Base-by-base conservation (phyloP, 345 rosid species). In the Euclidium syriacum region DNA sequence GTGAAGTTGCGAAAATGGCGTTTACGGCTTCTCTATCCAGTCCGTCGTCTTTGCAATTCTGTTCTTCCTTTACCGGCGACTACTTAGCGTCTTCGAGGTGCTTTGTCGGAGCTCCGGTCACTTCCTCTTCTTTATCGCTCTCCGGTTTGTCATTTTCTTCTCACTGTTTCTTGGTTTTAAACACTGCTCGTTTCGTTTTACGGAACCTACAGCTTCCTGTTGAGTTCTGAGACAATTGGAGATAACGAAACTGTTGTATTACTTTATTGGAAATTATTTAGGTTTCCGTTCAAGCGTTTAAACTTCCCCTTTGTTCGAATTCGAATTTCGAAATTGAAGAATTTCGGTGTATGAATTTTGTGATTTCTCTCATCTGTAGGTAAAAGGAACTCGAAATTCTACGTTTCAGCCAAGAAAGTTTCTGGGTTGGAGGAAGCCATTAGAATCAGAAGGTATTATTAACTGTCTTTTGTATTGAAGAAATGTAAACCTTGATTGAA, bases 341-440 rank as follows among this genome's bases (percentile, higher is more conserved):
- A 18, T 19, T 49, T 25, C n/a, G 29, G 11, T 46, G 1, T 48
- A 26, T 66, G 52, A 47, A 57, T 3, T 16, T 50, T 4, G 42
- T 17, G 10, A 52, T 41, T 2, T 52, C 22, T 23, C 27, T 54
- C 11, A 4, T 19, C 25, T 75, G 38, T 64, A 82, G 95, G 73
- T 36, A 60, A 64, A 15, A 72, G 65, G 19, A 63, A 38, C 6
- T 53, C 59, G 25, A 68, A 63, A 19, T 72, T 81, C 29, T 52
- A 77, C 5, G 68, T 87, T 10, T 75, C 51, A 29, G 75, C 83
- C 30, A 87, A 62, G 82, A 85, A 58, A 69, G 10, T 82, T 3
- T 85, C 82, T 7, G 85, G 85, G 2, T 54, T 87, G 49, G 90
- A 87, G 61, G 94, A 89, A 72, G 86, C 85, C 62, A 65, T 89